Base-by-base conservation (phyloP, 2,329 filamentous ascomycete genomes). In the Alternaria brassicae region DNA sequence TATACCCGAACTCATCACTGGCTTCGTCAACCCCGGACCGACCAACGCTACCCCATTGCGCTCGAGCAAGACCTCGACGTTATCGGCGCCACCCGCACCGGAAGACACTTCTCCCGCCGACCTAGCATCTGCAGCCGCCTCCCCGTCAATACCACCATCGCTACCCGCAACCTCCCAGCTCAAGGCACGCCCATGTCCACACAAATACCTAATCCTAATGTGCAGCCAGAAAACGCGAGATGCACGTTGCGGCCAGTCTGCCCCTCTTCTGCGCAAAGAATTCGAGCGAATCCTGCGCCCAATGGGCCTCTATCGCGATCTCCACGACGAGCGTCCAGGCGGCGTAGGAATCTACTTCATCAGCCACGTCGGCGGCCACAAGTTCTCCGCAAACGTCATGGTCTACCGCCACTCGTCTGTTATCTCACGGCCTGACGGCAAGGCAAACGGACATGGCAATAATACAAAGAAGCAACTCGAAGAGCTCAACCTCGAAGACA, bases 271-370 rank as follows among this genome's bases (percentile, higher is more conserved):
- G n/a, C 86, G 89, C 44, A 89, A 89, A 71, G 95, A 98, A 79
- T 87, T 99, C 54, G 92, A 97, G 81, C 86, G 94, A 1, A 92
- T 97, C 75, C 84, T 98, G 34, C 89, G 93, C 0, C 91, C 91
- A 1, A 82, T 96, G 12, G 93, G 93, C 0, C 81, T 99, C 19
- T 93, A 90, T 77, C 88, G 95, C 28, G 94, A 98, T 74, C 80
- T 95, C 45, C 88, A 96, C 73, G 95, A 99, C 76, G 89, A 93
- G 77, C 82, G 95, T 58, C 92, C 93, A 0, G 94, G 94, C 10
- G 95, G 95, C 12, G 94, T 97, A 6, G 94, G 92, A 0, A 91
- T 99, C 65, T 97, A 97, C 80, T 98, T 97, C 75, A 96, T 98
- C 73, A 94, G 89, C 67, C 95, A 99, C 74, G 93, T 97, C 3